Evolutionary conservation across 495 filamentous ascomycete species (phyloP).

Genomic region (Penicillium pancosmium): DNA sequence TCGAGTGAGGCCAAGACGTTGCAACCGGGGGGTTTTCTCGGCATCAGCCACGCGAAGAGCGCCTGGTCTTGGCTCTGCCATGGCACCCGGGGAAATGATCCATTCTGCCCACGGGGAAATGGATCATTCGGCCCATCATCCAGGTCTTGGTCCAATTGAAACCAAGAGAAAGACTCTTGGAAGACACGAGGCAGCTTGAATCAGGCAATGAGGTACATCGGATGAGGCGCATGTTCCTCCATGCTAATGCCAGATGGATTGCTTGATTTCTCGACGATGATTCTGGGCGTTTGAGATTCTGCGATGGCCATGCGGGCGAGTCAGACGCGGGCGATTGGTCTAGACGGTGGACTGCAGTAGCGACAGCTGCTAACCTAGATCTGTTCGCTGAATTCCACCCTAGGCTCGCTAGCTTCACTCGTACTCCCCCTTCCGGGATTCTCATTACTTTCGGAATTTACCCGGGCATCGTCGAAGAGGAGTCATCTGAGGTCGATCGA

Average conservation of each 20-base stretch:
- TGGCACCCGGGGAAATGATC: slow-evolving; percentile 2
- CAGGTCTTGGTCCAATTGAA: slow-evolving; percentile 1
- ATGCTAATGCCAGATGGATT: slow-evolving; percentile 6
- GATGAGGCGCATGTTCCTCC: background rate
- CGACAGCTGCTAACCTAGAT: background rate
- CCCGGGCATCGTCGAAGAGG: background rate
- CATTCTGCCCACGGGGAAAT: slow-evolving; percentile 5
- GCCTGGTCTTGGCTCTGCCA: slow-evolving; percentile 10
- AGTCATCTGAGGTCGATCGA: background rate
- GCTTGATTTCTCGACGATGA: background rate
- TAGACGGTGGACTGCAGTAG: background rate
- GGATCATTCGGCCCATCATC: background rate
- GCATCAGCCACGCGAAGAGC: slow-evolving; percentile 8
- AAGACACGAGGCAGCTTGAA: background rate
- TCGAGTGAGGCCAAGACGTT: slow-evolving; percentile 1
- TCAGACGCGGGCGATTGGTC: background rate
- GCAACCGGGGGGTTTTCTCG: slow-evolving; percentile 5
- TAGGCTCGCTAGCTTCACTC: background rate
- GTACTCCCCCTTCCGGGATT: background rate
- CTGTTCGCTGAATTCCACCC: background rate
- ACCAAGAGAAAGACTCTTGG: background rate
- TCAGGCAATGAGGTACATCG: background rate
- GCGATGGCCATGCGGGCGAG: background rate
- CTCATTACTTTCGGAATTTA: background rate
- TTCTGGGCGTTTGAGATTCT: background rate